Evolutionary conservation across 768 basidiomycete species (phyloP).

Genomic region (Tricholoma sp.): DNA sequence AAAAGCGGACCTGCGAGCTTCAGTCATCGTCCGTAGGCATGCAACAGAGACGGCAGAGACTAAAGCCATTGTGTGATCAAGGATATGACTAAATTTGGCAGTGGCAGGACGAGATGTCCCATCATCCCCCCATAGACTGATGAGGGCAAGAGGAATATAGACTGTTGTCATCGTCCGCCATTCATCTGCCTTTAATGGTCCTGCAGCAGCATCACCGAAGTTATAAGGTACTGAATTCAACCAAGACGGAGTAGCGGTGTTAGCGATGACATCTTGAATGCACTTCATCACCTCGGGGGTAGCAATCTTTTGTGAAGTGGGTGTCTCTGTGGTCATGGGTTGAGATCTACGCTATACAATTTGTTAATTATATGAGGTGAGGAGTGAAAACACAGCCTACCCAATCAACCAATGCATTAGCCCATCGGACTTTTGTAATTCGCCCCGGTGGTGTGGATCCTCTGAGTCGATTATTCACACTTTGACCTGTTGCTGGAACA

Average conservation of each 20-base stretch:
- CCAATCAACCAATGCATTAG: not conserved
- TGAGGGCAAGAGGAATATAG: slow-evolving; percentile 28
- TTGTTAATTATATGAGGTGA: not conserved
- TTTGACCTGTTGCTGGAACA: not conserved
- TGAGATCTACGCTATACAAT: not conserved
- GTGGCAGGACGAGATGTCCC: not conserved
- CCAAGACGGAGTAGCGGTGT: slow-evolving; percentile 21
- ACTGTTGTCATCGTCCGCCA: slow-evolving; percentile 24
- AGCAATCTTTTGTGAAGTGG: not conserved
- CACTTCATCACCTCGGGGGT: slow-evolving; percentile 8
- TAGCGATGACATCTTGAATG: slow-evolving; percentile 20
- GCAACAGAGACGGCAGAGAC: not conserved
- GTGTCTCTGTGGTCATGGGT: not conserved
- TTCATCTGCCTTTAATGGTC: slow-evolving; percentile 31
- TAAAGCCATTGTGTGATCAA: not conserved
- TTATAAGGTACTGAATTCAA: slow-evolving; percentile 23
- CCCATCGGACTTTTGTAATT: not conserved
- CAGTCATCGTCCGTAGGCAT: not conserved
- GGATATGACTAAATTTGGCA: not conserved
- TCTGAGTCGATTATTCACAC: not conserved
- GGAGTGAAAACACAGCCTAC: not conserved
- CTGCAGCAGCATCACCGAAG: slow-evolving; percentile 20
- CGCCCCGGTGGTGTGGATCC: not conserved
- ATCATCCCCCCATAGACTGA: slow-evolving; percentile 24
- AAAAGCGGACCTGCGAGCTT: not conserved